These are phyloP conservation scores for Solanum sitiens DNA, from an alignment of 257 asterid species.

Conservation along the genomic window DNA sequence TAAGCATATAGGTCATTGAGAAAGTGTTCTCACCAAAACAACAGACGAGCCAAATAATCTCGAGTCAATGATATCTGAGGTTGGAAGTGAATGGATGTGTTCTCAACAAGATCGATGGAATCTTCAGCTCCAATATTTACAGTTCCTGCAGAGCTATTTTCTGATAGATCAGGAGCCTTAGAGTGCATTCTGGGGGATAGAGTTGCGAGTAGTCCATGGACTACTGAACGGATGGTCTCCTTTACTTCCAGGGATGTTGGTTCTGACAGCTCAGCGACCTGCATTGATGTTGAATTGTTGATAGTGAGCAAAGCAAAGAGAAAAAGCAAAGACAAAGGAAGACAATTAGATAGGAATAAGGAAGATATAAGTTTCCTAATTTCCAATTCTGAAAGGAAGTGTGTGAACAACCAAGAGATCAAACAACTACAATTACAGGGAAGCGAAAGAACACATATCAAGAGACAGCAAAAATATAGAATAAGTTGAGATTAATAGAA, in stretches of 20 bases:
- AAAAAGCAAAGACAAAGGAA: neutral
- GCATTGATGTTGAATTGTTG: neutral
- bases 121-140: conserved; percentile 42
- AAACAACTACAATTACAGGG: neutral
- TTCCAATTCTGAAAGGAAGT: neutral
- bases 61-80: conserved; percentile 78
- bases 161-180: conserved; percentile 47
- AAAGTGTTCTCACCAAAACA: conserved; percentile 54
- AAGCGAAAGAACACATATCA: neutral
- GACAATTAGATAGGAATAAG: neutral
- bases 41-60: conserved; percentile 84
- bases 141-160: conserved; percentile 32
- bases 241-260: conserved; percentile 68
- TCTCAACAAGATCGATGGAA: conserved; percentile 65
- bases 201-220: conserved; percentile 92
- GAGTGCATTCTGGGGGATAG: conserved; percentile 97
- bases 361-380: neutral
- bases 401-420: neutral
- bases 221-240: conserved; percentile 72
- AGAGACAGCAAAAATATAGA: neutral
- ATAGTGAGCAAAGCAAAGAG: neutral
- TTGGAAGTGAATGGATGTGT: conserved; percentile 79
- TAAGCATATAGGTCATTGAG: neutral
- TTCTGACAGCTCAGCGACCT: conserved; percentile 95
- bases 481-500: neutral